Evolutionary conservation across 768 basidiomycete species (phyloP), one percentile per base, ranked within the genome.

Genomic region (Boletus subcaerulescens): DNA sequence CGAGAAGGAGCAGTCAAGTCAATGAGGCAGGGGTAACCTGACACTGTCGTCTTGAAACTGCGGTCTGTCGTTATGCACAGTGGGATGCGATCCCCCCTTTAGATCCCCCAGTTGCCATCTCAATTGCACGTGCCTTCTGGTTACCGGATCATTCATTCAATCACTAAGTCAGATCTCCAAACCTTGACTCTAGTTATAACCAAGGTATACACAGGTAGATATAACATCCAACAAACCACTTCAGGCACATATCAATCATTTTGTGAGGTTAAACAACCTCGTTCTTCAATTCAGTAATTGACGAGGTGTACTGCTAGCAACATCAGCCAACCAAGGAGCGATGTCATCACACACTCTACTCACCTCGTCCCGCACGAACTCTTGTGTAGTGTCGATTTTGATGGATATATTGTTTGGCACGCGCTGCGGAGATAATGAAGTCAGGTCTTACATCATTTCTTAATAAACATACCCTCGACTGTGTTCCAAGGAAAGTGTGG

Each of bases 381-480:
- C 83, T 45, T 81, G 76, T 36, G 76, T 83, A 7, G 83, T 84
- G 63, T 85, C 82, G 52, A 86, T 81, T 69, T 83, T 83, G 71
- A 86, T 84, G 31, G 83, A 82, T 58, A 86, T 81, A 58, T 80
- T 80, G 47, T 77, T 76, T 43, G 76, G 75, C 59, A 44, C 2
- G 4, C 46, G 57, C 67, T 65, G 45, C 48, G 29, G 5, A 10
- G 13, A 22, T 26, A n/a, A 50, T 58, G 18, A 36, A 42, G 2
- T 39, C 20, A 18, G 10, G 14, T 12, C 5, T 26, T 7, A 17
- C 9, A 2, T 11, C 4, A 38, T 14, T 14, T 14, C 26, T 32
- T 20, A 7, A 13, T 10, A 17, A 13, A 52, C 53, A 1, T 44
- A 55, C 68, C 48, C 11, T 56, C 18, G 62, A 48, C 38, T 55